These are phyloP conservation scores for Gloeostereum incarnatum DNA, from an alignment of 768 basidiomycete species.

Conservation along the genomic window DNA sequence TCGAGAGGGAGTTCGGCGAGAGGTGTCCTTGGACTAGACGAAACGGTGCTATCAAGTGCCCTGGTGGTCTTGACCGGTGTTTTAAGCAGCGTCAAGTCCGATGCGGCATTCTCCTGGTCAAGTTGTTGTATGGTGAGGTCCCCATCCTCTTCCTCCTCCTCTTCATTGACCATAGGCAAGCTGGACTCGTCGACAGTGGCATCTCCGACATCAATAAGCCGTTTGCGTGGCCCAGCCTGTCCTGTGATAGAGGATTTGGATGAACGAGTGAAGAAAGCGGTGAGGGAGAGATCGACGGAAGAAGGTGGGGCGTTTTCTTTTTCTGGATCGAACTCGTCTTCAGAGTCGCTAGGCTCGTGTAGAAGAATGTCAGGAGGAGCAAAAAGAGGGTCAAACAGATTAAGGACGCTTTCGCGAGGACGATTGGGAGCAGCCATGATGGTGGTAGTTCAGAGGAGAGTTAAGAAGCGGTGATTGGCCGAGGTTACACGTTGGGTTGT, in stretches of 20 bases:
- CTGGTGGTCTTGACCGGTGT: no score
- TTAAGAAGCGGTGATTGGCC: neutral
- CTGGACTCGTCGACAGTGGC: conserved; percentile 19
- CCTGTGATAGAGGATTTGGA: conserved; percentile 15
- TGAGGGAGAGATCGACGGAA: conserved; percentile 15
- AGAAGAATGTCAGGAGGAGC: conserved; percentile 11
- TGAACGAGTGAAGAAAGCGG: conserved; percentile 26
- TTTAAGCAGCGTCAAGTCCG: no score
- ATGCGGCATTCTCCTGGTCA: no score
- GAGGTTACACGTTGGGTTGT: conserved; percentile 14
- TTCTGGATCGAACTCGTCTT: conserved; percentile 23
- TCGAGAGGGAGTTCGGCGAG: conserved; percentile 4
- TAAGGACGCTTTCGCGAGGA: conserved; percentile 37
- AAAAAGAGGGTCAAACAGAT: conserved; percentile 41
- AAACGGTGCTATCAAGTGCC: conserved; percentile 1
- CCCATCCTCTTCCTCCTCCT: conserved; percentile 21
- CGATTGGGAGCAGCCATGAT: conserved; percentile 26
- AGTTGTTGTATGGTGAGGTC: no score
- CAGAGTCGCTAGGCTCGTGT: conserved; percentile 10
- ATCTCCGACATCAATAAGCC: conserved; percentile 43
- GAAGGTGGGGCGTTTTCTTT: conserved; percentile 33
- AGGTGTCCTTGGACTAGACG: conserved; percentile 4
- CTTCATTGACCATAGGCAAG: conserved; percentile 21
- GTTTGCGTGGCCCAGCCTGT: conserved; percentile 23
- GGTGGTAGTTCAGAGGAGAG: conserved; percentile 8